phyloP scores from a whole-genome alignment of 805 yeast genomes.

The Candida krabiensis region DNA sequence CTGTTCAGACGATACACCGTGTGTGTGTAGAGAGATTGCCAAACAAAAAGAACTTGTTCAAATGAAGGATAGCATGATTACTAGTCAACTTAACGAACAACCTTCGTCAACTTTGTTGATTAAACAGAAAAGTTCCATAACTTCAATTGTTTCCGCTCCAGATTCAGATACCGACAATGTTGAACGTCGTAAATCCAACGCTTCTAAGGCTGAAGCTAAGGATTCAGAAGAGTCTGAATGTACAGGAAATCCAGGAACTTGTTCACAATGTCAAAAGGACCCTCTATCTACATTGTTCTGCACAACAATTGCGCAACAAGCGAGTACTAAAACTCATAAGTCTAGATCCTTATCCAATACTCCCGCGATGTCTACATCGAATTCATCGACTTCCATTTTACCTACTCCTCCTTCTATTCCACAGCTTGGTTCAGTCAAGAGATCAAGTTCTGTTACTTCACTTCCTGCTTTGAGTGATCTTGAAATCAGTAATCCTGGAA shows the following conservation, averaged over 20 bases:
- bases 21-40: constrained; percentile 84
- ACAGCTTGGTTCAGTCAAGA: constrained; percentile 12
- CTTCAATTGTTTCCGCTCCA: background rate
- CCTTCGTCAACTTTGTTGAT: background rate
- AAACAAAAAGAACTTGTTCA: constrained; percentile 39
- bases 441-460: constrained; percentile 21
- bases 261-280: constrained; percentile 78
- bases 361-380: constrained; percentile 2
- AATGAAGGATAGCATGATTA: constrained; percentile 20
- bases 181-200: too few relatives aligned
- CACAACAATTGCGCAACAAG: constrained; percentile 65
- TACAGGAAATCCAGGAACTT: constrained; percentile 87
- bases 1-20: constrained; percentile 88
- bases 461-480: constrained; percentile 29
- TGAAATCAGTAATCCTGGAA: constrained; percentile 34
- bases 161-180: too few relatives aligned
- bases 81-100: constrained; percentile 18
- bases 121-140: background rate
- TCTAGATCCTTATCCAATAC: constrained; percentile 7
- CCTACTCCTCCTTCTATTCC: constrained; percentile 20
- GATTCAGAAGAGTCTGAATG: constrained; percentile 46
- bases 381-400: constrained; percentile 6
- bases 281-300: constrained; percentile 90
- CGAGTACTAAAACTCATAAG: constrained; percentile 1
- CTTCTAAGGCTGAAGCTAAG: constrained; percentile 11